A percentile compares a stretch with the other conserved stretches of the same genome.
Conservation (phyloP, 192 early-diverging fungal genomes). For the Radiomyces spectabilis region DNA sequence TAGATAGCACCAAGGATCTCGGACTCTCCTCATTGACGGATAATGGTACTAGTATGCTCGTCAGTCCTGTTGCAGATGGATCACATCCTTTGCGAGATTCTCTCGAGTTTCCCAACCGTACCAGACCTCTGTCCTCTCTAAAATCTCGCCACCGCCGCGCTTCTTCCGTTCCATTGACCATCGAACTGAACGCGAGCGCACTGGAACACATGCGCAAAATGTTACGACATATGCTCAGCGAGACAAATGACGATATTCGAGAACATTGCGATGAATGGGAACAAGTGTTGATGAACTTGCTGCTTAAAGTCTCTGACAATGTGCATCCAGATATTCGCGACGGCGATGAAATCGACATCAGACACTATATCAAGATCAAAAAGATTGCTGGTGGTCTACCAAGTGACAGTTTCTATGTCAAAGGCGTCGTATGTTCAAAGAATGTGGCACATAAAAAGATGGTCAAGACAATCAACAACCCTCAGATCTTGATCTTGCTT, state of each 20-base stretch:
- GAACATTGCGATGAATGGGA: constrained; percentile 51
- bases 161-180: constrained; percentile 13
- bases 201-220: constrained; percentile 58
- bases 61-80: too few species aligned
- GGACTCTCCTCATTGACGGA: too few species aligned
- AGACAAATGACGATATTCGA: constrained; percentile 45
- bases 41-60: too few species aligned
- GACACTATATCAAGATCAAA: constrained; percentile 91
- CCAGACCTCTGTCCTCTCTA: neutral
- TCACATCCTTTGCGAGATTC: neutral
- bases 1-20: too few species aligned
- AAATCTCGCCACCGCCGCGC: constrained; percentile 18
- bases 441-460: constrained; percentile 88
- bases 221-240: constrained; percentile 62
- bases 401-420: constrained; percentile 70
- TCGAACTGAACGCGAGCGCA: constrained; percentile 54
- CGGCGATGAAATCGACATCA: constrained; percentile 79
- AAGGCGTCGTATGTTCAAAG: constrained; percentile 88
- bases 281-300: constrained; percentile 55
- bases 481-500: constrained; percentile 78
- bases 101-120: too few species aligned
- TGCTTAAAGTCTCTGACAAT: constrained; percentile 55
- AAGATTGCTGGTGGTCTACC: constrained; percentile 84
- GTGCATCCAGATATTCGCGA: constrained; percentile 56
- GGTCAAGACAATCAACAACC: constrained; percentile 55